Percentiles rank a stretch among this genome's conserved stretches.
These are phyloP conservation scores for Colletotrichum salicis DNA, from an alignment of 2,329 filamentous ascomycete species.

Conservation along the genomic window DNA sequence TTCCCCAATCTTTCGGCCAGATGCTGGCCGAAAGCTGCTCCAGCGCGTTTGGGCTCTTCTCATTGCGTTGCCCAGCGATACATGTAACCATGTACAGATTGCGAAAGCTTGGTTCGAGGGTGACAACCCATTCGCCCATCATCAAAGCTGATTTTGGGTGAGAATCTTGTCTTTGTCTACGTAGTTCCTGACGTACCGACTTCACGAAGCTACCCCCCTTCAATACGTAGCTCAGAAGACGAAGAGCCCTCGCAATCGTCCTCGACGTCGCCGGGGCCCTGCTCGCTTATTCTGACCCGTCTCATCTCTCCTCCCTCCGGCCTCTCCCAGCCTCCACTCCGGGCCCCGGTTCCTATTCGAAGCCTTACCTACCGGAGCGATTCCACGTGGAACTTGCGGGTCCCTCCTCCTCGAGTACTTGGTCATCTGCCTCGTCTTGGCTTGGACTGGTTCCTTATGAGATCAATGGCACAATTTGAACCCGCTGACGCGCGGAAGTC, in stretches of 20 bases:
- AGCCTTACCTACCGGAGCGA: not conserved
- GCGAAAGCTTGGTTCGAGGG: not conserved
- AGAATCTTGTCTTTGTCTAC: not conserved
- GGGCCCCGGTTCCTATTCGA: not conserved
- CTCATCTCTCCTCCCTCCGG: not conserved
- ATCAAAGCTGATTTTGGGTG: not conserved
- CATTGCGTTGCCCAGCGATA: not conserved
- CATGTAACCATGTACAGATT: not conserved
- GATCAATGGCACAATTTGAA: conserved; percentile 4
- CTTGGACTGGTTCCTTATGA: not conserved
- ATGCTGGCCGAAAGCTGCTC: conserved; percentile 11
- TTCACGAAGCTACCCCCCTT: not conserved
- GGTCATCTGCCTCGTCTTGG: not conserved
- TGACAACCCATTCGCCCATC: not conserved
- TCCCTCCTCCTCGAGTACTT: not conserved
- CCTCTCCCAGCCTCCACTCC: not conserved
- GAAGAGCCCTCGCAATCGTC: conserved; percentile 12
- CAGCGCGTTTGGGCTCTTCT: conserved; percentile 5
- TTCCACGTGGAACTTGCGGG: not conserved
- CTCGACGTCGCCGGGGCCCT: not conserved
- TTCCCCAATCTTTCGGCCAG: not conserved
- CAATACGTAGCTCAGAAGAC: conserved; percentile 8
- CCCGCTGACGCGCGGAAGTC: conserved; percentile 14
- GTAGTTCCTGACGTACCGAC: conserved; percentile 27
- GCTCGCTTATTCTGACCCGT: not conserved